Base-by-base conservation (phyloP, 129 eudicot genomes). In the Flaveria bidentis region DNA sequence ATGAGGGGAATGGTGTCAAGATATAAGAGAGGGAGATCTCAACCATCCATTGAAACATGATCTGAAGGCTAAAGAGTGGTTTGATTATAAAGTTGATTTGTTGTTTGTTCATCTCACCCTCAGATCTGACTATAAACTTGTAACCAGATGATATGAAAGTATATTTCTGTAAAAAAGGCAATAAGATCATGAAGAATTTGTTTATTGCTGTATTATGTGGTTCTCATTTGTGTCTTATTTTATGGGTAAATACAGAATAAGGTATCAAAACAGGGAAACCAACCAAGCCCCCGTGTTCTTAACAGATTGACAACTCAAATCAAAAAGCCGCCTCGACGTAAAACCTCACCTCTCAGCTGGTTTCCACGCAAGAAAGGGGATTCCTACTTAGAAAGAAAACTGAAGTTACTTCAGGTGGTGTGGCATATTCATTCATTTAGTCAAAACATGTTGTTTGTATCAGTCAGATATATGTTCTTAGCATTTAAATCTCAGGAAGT, bases 281-380 rank as follows among this genome's bases (percentile, higher is more conserved):
- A 79, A 26, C 66, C 97, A 30, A 89, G 82, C 78, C 71, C 76
- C 18, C 80, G 36, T 68, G 75, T 72, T 62, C 86, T 88, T 26
- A 93, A 80, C 85, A 86, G 85, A 84, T 56, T 84, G 65, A 79
- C 96, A 69, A 76, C 93, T 36, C 97, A 88, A 77, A 88, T 91
- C 50, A 88, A 81, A 66, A 94, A 94, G 84, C 96, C 97, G 2
- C 77, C 92, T 53, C 91, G 73, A 6, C 86, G 97, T 8, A 94
- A 86, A 81, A 88, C 84, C 64, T 94, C 98, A 51, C 98, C 98
- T 28, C 76, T 94, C 76, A 86, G 86, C 80, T 94, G 98, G 98
- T 88, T 94, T 76, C 98, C 98, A n/a, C 91, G 98, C 52, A 87
- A 78, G 76, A 94, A 94, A 86, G 89, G 75, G 76, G 98, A 94